Percentiles rank a stretch among this genome's conserved stretches.
phyloP scores from a whole-genome alignment of 257 asterid genomes.

The Leptodermis oblonga region DNA sequence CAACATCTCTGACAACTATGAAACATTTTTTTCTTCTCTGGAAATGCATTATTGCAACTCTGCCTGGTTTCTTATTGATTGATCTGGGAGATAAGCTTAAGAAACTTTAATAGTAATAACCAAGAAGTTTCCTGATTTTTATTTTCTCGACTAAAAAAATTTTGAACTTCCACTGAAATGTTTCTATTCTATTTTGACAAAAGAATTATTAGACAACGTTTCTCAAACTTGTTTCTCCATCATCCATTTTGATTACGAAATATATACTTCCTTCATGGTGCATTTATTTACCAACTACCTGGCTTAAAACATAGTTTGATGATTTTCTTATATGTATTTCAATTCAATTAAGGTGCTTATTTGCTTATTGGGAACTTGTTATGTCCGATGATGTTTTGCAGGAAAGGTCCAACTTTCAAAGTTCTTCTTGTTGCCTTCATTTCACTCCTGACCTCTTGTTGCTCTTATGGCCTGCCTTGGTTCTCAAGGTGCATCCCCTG shows the following conservation, averaged over 20 bases:
- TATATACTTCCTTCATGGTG: not conserved
- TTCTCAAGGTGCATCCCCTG: conserved; percentile 72
- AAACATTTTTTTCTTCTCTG: not conserved
- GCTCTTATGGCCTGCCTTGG: conserved; percentile 87
- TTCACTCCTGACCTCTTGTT: conserved; percentile 76
- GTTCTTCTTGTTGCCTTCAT: conserved; percentile 60
- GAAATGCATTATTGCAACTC: not conserved
- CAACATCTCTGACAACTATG: not conserved
- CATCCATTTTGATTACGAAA: not conserved
- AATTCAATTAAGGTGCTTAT: not conserved
- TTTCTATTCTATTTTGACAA: not conserved
- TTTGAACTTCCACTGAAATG: not conserved
- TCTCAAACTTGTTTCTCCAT: not conserved
- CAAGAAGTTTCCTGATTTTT: not conserved
- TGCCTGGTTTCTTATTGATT: not conserved
- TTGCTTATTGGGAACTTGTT: not conserved
- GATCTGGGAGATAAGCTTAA: not conserved
- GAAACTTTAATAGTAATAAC: not conserved
- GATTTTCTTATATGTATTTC: not conserved
- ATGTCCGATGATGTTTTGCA: conserved; percentile 31
- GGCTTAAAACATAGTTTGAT: not conserved
- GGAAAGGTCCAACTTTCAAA: conserved; percentile 79
- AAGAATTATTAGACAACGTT: conserved; percentile 6
- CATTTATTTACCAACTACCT: not conserved
- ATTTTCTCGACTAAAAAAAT: too few species aligned